Base-by-base conservation (phyloP, 2,329 filamentous ascomycete species). In the Aureobasidium mangrovei region DNA sequence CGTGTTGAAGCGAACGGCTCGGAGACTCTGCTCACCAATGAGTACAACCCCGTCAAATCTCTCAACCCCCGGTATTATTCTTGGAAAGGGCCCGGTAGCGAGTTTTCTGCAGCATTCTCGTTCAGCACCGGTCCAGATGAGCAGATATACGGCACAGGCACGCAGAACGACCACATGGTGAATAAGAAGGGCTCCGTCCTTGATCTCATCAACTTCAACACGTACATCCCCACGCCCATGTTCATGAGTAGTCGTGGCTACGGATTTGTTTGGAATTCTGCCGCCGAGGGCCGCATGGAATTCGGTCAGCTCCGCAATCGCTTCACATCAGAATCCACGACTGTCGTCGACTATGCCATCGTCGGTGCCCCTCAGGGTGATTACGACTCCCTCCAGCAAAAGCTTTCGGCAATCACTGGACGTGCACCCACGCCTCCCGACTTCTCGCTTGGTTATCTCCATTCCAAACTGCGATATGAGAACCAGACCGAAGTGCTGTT, bases 21-120 rank as follows among this genome's bases (percentile, higher is more conserved):
- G 2, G 64, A 70, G 53, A 66, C 66, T 1, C 59, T 71, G 1
- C 62, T 70, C n/a, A 68, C 64, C 0, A 68, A 69, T 53, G 68
- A 70, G 49, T 66, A 63, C 53, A 55, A 61, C 26, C 61, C 66
- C 32, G 36, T 69, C 27, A 69, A 70, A 32, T 65, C 67, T 0
- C 56, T 69, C 8, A 68, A 69, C 33, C 64, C 69, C 0, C 59
- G 69, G 6, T 69, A 68, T 45, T 70, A 70, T 55, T 62, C 59
- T 0, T 70, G 67, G 66, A 63, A 60, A 12, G 64, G 64, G 2
- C 61, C 64, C 0, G 66, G 68, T 2, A 66, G 66, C 28, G 68
- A 70, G 38, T 71, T 71, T 46, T 58, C 58, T 0, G 65, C 68
- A 7, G 64, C 66, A 4, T 70, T 69, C 56, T 68, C 68, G 1